These are phyloP conservation scores for Diacronema lutheri DNA, from an alignment of 78 protist species.

Conservation along the genomic window DNA sequence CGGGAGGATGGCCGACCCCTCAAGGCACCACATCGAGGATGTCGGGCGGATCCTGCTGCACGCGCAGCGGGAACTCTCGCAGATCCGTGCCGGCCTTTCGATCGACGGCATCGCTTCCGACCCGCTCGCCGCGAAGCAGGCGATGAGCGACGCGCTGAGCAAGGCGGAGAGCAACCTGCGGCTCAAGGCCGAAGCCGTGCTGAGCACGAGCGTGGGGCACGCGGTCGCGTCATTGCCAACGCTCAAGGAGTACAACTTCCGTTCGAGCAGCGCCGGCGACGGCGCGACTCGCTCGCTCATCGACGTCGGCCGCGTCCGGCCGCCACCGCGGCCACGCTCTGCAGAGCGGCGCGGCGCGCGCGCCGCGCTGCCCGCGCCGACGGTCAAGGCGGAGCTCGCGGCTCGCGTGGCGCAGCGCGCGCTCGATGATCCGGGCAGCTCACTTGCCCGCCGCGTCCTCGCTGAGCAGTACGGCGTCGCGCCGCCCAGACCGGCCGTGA, in stretches of 20 bases:
- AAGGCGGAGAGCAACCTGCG: not conserved
- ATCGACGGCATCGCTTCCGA: not conserved
- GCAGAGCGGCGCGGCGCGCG: not conserved
- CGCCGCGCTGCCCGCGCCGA: no score
- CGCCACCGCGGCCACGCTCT: not conserved
- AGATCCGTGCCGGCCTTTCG: not conserved
- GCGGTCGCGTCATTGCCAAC: not conserved
- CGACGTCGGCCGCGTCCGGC: not conserved
- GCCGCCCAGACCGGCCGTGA: not conserved
- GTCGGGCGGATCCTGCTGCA: not conserved
- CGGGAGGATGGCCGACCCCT: not conserved
- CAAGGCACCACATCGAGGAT: not conserved
- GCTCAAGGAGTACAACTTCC: not conserved
- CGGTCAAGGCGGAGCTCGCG: not conserved
- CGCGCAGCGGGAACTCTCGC: not conserved
- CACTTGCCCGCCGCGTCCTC: not conserved
- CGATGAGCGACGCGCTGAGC: not conserved
- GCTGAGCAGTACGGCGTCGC: not conserved
- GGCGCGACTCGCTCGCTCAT: not conserved
- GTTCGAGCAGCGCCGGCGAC: not conserved
- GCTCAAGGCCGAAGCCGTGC: conserved; percentile 4
- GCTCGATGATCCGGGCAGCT: not conserved
- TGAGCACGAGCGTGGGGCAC: not conserved
- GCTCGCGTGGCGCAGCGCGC: not conserved
- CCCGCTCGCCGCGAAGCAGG: not conserved